Conservation (phyloP, 202 grass and related monocot genomes). For the Digitaria exilis region DNA sequence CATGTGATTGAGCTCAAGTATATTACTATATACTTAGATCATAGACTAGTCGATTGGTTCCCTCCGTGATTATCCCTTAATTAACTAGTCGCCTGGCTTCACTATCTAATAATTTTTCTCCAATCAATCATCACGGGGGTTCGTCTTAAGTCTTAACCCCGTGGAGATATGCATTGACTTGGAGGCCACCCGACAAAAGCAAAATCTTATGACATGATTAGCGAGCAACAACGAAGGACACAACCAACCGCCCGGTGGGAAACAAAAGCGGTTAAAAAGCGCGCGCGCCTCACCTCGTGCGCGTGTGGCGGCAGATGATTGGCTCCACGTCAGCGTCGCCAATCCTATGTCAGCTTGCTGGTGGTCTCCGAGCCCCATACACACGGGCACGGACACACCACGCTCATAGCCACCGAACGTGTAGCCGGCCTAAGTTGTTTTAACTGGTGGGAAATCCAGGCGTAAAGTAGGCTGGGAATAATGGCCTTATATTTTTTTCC, state of each 20-base stretch:
- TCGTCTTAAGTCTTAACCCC: neutral
- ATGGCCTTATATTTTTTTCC: neutral
- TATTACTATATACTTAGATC: too few relatives aligned
- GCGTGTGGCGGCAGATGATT: neutral
- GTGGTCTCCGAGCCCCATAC: neutral
- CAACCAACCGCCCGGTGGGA: neutral
- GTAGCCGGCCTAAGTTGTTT: conserved; percentile 2
- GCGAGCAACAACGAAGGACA: conserved; percentile 20
- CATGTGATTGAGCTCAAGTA: neutral
- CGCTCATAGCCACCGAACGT: neutral
- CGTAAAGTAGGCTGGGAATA: neutral
- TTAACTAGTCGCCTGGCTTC: neutral
- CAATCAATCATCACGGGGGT: conserved; percentile 21
- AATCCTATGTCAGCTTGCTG: neutral
- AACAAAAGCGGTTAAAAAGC: conserved; percentile 33
- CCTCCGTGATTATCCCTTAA: neutral
- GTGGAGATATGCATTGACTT: conserved; percentile 45
- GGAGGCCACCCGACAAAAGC: conserved; percentile 23
- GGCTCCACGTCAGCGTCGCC: conserved; percentile 14
- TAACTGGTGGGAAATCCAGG: conserved; percentile 14
- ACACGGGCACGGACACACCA: neutral
- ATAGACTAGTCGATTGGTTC: neutral
- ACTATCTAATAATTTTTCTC: neutral
- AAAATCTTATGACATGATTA: conserved; percentile 44
- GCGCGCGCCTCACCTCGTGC: neutral